Evolutionary conservation across 1,284 basidiomycete species (phyloP).

Genomic region (Ustilago vetiveriae): DNA sequence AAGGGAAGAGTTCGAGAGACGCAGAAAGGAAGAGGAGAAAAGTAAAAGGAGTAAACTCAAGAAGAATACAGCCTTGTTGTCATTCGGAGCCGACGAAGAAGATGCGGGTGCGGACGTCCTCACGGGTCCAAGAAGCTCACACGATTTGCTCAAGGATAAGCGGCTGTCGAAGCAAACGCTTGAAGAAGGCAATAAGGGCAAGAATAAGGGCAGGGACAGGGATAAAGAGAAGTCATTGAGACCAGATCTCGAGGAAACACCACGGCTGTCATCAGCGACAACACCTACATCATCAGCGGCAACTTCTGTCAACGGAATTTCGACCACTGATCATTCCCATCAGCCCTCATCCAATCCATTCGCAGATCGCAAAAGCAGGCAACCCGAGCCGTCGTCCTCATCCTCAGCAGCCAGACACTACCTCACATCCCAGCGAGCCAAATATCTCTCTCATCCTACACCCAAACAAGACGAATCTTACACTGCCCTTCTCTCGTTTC

Average conservation of each 20-base stretch:
- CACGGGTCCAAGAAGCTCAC: conserved; percentile 58
- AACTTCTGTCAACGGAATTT: too few species aligned
- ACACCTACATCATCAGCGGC: too few species aligned
- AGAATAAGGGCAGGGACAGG: not conserved
- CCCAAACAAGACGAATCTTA: conserved; percentile 16
- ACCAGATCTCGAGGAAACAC: too few species aligned
- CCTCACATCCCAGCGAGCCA: conserved; percentile 13
- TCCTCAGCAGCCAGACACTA: not conserved
- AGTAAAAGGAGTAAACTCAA: conserved; percentile 43
- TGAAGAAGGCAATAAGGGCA: not conserved
- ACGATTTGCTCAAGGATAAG: conserved; percentile 58
- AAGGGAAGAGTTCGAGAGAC: conserved; percentile 73
- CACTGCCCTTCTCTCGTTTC: conserved; percentile 30
- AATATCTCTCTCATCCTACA: conserved; percentile 6
- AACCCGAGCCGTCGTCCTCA: not conserved
- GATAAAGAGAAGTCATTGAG: not conserved
- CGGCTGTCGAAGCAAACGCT: conserved; percentile 41
- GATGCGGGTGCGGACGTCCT: not conserved
- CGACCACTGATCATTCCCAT: too few species aligned
- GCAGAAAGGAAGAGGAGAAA: conserved; percentile 1
- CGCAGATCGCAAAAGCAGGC: too few species aligned
- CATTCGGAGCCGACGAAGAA: conserved; percentile 60
- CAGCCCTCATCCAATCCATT: too few species aligned
- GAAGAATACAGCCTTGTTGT: conserved; percentile 53
- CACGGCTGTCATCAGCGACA: too few species aligned